Base-by-base conservation (phyloP, 805 yeast genomes). In the Wickerhamomyces tratensis region DNA sequence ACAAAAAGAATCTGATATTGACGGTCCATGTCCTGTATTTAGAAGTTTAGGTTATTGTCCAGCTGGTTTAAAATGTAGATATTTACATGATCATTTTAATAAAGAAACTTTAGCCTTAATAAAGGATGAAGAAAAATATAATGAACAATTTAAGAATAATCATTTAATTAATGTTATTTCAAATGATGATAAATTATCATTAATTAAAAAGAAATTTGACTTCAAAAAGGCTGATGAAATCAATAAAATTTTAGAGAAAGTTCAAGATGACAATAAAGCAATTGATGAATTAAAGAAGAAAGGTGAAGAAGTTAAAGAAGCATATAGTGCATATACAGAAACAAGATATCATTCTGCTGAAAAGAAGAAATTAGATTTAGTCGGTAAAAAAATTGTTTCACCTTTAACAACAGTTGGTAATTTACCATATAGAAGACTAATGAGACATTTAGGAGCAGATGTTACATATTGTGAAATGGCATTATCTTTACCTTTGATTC, bases 321-420 rank as follows among this genome's bases (percentile, higher is more conserved):
- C 65, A 42, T 64, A 63, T 35, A 65, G 73, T 14, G 64, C 68
- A n/a, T 91, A 79, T 56, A 66, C 76, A 42, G 97, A 91, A 57
- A 74, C 95, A 1, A 82, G 88, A 15, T 77, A 82, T 62, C 77
- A 76, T 53, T 71, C 86, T 0, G 66, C 73, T n/a, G 98, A 93
- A 61, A 93, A 93, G 76, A 85, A 82, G 60, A 71, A 64, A 43
- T 57, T 93, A 39, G 68, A 88, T 56, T 71, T 85, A 41, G 65
- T 68, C 33, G 68, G 77, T 38, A 91, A 91, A 49, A 88, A 88
- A 62, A 87, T 93, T 46, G 81, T 93, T 7, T 86, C 97, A 2
- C 99, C 99, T 2, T 72, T 93, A 48, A 94, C 99, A 33, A 93
- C 99, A 0, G 98, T 93, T 6, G 99, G 99, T 25, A 93, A 93